Base-by-base conservation (phyloP, 768 basidiomycete genomes). In the Boletus pseudo-olivaceus region DNA sequence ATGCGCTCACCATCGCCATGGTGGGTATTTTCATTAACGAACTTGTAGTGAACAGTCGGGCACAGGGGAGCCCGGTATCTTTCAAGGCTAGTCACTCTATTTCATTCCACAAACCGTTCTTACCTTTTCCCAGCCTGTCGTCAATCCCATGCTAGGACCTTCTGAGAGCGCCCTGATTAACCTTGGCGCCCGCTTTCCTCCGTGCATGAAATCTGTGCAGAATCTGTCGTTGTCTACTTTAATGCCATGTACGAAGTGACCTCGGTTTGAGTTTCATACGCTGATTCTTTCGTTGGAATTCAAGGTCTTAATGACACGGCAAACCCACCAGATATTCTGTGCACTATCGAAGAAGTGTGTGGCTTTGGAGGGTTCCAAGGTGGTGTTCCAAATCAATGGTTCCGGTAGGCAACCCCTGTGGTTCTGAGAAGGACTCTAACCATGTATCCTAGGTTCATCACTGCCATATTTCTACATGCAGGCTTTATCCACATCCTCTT, bases 71-170 rank as follows among this genome's bases (percentile, higher is more conserved):
- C 6, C 87, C 90, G 0, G 78, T 98, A 44, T 93, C 94, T 3
- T 84, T 93, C 68, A 89, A 93, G 76, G 91, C 84, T 54, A 52
- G 75, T 60, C 29, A 23, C 19, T 42, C n/a, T 37, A 9, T 27
- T 52, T 47, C 14, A 11, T 37, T 33, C 12, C 8, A 7, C 8
- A 9, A 40, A 29, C 8, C 15, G 9, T 50, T 42, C 57, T 69
- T 47, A 67, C 19, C 17, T 20, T 49, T 30, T 46, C 5, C 44
- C 53, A 92, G 87, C 91, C 91, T 20, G 78, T 80, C 4, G 82
- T 93, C 49, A 96, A 95, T 63, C 85, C 85, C 5, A 92, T 96
- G 91, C 77, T 98, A 17, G 96, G 96, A 3, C 96, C 96, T 4
- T 88, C 90, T 0, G 82, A 80, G 45, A 85, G 85, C 43, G 92